These are phyloP conservation scores for Ambrosia hybrid DNA, from an alignment of 140 eudicot genomes.

Conservation along the genomic window DNA sequence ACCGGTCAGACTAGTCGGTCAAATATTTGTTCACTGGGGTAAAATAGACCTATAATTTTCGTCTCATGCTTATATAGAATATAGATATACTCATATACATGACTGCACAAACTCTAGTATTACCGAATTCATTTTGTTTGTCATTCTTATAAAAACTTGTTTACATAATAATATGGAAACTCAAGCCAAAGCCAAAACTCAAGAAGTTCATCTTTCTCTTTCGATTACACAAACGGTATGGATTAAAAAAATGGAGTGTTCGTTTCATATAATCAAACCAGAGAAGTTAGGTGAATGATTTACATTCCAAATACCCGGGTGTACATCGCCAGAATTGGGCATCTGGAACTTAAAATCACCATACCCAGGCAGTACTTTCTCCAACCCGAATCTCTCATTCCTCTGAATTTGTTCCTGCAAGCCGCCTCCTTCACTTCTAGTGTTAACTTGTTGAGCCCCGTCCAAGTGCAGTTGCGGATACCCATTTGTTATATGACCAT, in stretches of 20 bases:
- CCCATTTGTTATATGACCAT: conserved; percentile 30
- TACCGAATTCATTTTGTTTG: conserved; percentile 3
- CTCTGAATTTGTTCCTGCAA: conserved; percentile 43
- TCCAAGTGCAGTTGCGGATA: conserved; percentile 32
- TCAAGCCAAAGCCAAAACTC: background rate
- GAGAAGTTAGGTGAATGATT: conserved; percentile 13
- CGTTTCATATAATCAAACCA: conserved; percentile 27
- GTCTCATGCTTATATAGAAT: background rate
- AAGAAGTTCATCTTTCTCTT: no score
- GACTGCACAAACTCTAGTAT: conserved; percentile 2
- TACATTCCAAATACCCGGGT: conserved; percentile 73
- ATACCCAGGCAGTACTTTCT: conserved; percentile 55
- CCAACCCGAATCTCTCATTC: conserved; percentile 42
- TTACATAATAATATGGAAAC: conserved; percentile 1
- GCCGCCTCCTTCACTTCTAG: conserved; percentile 42
- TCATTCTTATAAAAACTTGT: background rate
- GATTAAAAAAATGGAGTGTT: conserved; percentile 9
- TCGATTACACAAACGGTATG: background rate
- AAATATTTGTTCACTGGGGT: background rate
- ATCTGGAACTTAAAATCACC: conserved; percentile 60
- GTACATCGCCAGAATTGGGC: conserved; percentile 66
- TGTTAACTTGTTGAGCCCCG: conserved; percentile 29
- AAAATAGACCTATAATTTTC: background rate
- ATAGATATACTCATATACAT: background rate
- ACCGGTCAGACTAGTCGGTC: background rate